Evolutionary conservation across 2,329 filamentous ascomycete genomes (phyloP), one percentile per base, ranked within the genome.

Genomic region (Claviceps fusiformis): DNA sequence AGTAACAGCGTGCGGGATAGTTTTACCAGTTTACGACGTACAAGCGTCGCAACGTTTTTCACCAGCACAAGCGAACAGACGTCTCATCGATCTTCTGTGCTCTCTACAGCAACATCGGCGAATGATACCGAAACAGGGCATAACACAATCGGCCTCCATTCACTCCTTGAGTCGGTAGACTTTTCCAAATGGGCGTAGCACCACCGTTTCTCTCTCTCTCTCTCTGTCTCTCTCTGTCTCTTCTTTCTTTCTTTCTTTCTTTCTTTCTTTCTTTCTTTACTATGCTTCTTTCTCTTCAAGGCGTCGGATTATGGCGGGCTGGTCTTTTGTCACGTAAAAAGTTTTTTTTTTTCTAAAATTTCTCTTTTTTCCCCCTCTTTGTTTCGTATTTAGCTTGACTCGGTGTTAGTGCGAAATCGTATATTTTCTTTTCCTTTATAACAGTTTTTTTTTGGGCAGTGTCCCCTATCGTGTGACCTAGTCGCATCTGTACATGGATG

Each of bases 1-100:
- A 62, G 59, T 61, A 61, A 55, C 56, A 60, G 58, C 58, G 73
- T 83, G 51, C 74, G 82, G 15, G 81, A 85, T 60, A 84, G 80
- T 61, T 75, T 84, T 56, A 80, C 70, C 61, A 82, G 77, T 61
- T 70, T 85, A 44, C 74, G 81, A 52, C 73, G 82, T 56, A 77
- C 81, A n/a, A 84, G 81, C 39, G 81, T 85, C 2, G 81, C 80
- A 5, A 85, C 81, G 2, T 85, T 85, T 63, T 79, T 84, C 60
- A 78, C 78, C 2, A 77, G 70, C 57, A 74, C 75, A 5, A 81
- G 75, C 63, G 80, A 83, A 59, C 73, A 76, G 59, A 72, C 67
- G 10, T 82, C 79, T 53, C 80, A 83, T 56, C 73, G 81, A 46
- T 80, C 78, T 6, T 82, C 78, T n/a, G 72, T 78, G 59, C 66